A percentile compares a stretch with the other conserved stretches of the same genome.
Evolutionary conservation across 768 basidiomycete species (phyloP).

Genomic region (Leucosporidium yakuticum): DNA sequence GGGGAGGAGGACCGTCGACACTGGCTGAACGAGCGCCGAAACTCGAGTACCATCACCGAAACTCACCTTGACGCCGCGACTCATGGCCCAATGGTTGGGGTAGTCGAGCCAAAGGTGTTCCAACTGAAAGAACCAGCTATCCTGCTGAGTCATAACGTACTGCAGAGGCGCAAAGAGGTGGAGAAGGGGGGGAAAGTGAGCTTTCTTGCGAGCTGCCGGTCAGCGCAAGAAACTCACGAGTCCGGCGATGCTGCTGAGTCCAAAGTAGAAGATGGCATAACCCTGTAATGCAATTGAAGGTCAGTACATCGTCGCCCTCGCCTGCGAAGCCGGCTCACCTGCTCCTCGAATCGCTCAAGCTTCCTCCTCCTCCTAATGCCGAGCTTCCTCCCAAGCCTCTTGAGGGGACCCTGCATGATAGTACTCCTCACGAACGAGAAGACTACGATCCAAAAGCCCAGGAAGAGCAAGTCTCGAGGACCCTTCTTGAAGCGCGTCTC

Average conservation of each 20-base stretch:
- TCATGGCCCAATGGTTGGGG: conserved; percentile 10
- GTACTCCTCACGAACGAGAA: conserved; percentile 81
- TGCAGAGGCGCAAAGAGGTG: background rate
- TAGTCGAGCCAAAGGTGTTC: conserved; percentile 70
- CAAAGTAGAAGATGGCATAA: conserved; percentile 78
- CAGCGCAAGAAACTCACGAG: conserved; percentile 42
- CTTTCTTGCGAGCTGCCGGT: background rate
- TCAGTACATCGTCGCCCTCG: background rate
- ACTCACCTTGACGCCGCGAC: background rate
- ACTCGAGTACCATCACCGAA: no score
- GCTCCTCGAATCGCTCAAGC: conserved; percentile 83
- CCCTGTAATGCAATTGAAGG: conserved; percentile 40
- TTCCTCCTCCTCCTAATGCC: conserved; percentile 64
- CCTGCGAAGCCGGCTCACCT: conserved; percentile 42
- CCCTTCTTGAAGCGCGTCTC: conserved; percentile 51
- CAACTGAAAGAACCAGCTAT: conserved; percentile 80
- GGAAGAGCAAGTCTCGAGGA: conserved; percentile 66
- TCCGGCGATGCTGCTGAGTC: conserved; percentile 64
- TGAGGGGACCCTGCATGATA: conserved; percentile 59
- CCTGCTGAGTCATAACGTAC: conserved; percentile 67
- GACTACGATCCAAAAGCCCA: conserved; percentile 74
- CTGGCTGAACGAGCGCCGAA: no score
- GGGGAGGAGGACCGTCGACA: no score
- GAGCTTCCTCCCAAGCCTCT: conserved; percentile 61
- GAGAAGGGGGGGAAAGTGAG: no score